Conservation (phyloP, 345 rosid species). For the Salix brachista region DNA sequence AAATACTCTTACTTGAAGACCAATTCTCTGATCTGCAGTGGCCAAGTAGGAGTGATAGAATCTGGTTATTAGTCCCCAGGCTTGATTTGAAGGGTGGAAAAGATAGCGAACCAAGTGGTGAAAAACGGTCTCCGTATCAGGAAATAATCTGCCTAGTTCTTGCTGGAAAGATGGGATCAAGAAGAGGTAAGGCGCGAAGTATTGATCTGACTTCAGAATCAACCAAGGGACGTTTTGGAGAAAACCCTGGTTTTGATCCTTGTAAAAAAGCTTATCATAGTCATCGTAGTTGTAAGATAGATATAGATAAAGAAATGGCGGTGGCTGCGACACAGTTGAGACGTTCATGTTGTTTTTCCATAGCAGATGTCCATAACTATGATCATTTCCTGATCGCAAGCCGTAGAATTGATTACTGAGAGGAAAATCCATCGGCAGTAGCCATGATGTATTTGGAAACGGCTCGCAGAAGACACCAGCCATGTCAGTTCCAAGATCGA, state of each 20-base stretch:
- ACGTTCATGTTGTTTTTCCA: neutral
- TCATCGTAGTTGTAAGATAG: neutral
- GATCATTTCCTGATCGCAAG: neutral
- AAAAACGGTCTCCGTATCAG: conserved; percentile 20
- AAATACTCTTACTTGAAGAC: conserved; percentile 18
- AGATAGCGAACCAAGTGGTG: conserved; percentile 21
- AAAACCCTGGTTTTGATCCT: conserved; percentile 3
- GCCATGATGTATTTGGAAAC: conserved; percentile 13
- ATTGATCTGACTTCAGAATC: conserved; percentile 16
- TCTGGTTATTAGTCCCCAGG: conserved; percentile 23
- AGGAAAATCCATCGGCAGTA: conserved; percentile 11
- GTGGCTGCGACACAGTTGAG: neutral
- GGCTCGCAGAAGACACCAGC: conserved; percentile 23
- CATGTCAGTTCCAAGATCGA: conserved; percentile 2
- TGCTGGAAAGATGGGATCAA: conserved; percentile 17
- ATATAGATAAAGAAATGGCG: neutral
- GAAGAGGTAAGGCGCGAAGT: conserved; percentile 19
- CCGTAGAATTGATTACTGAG: neutral
- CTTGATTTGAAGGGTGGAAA: conserved; percentile 22
- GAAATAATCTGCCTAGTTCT: conserved; percentile 14
- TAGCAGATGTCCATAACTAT: neutral
- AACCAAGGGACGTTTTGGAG: conserved; percentile 19
- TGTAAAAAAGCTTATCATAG: conserved; percentile 11
- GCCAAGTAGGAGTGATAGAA: conserved; percentile 11
- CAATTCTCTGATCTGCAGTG: conserved; percentile 12